These are phyloP conservation scores for Mangifera indica DNA, from an alignment of 345 rosid species.

Conservation along the genomic window DNA sequence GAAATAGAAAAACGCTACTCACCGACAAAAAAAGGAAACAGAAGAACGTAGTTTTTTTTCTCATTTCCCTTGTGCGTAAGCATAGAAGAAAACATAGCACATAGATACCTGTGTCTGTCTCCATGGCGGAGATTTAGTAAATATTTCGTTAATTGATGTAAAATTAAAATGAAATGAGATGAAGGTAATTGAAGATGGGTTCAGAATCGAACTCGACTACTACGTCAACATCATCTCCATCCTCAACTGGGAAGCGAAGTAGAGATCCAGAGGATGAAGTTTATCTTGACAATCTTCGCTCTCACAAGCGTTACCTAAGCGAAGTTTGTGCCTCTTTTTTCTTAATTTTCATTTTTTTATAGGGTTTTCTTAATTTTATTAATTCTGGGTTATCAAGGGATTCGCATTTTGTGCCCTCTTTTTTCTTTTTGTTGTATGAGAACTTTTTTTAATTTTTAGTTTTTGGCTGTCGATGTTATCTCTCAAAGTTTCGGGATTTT, in stretches of 20 bases:
- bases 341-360: not conserved
- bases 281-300: constrained; percentile 87
- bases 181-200: constrained; percentile 20
- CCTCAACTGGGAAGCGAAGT: constrained; percentile 63
- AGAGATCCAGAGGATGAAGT: constrained; percentile 96
- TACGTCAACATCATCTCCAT: constrained; percentile 39
- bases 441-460: not conserved
- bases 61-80: too few species aligned
- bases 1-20: too few species aligned
- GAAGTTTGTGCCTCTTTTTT: constrained; percentile 46
- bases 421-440: too few species aligned
- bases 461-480: not conserved
- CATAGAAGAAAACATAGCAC: too few species aligned
- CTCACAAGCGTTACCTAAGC: constrained; percentile 94
- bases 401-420: not conserved
- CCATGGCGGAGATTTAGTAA: not conserved
- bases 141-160: not conserved
- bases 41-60: too few species aligned
- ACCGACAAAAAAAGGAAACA: too few species aligned
- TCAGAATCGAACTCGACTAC: constrained; percentile 35
- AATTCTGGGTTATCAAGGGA: not conserved
- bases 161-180: not conserved
- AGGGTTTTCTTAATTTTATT: not conserved
- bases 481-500: not conserved
- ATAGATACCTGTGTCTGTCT: not conserved